Evolutionary conservation across 805 yeast species (phyloP).

Genomic region (Wickerhamomyces bovis): DNA sequence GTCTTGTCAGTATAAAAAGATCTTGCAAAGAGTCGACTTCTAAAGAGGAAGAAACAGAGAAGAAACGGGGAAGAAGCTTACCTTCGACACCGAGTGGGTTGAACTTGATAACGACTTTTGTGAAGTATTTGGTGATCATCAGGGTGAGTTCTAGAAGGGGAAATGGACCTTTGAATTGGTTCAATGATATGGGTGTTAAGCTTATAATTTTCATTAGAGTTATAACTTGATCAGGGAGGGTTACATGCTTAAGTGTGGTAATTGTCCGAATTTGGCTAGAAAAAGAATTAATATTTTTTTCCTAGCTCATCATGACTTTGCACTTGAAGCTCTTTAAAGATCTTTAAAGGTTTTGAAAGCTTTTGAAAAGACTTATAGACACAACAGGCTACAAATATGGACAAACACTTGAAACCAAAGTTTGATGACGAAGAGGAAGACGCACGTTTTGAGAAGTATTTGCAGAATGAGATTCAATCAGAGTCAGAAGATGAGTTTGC

Average conservation of each 20-base stretch:
- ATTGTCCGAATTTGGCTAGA: background rate
- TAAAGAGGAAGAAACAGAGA: no score
- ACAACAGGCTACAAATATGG: conserved; percentile 4
- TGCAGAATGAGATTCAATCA: background rate
- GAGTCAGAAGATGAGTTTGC: conserved; percentile 33
- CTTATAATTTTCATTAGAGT: no score
- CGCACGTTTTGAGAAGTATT: conserved; percentile 6
- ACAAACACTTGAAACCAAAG: conserved; percentile 11
- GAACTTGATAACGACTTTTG: conserved; percentile 69
- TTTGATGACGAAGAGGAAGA: conserved; percentile 14
- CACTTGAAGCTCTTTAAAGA: no score
- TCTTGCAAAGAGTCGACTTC: no score
- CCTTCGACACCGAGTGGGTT: conserved; percentile 68
- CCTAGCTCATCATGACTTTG: background rate
- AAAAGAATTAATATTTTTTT: background rate
- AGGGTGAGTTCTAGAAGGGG: background rate
- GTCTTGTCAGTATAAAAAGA: background rate
- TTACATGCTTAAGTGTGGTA: background rate
- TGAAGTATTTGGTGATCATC: conserved; percentile 90
- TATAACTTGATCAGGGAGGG: background rate
- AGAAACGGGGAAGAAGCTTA: conserved; percentile 27
- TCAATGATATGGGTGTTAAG: no score
- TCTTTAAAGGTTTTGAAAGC: no score
- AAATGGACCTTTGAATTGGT: no score
- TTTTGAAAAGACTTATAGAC: no score